Conservation (phyloP, 1,284 basidiomycete species). For the Trametes polyzona region DNA sequence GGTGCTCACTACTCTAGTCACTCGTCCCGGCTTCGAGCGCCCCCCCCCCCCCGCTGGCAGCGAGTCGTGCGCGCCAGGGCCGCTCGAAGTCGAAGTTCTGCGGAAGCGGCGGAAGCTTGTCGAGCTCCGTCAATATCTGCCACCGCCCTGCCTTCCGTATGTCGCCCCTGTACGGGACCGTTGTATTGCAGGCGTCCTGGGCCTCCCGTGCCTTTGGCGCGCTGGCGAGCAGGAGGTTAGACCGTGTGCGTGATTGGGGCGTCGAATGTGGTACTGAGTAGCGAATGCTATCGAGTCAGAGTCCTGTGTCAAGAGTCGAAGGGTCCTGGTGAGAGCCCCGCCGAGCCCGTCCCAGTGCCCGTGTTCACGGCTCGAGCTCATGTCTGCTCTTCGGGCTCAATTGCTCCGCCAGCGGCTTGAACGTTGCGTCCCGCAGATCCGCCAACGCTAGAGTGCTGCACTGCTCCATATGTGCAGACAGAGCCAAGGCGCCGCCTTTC, state of each 20-base stretch:
- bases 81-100: neutral
- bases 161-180: neutral
- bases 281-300: neutral
- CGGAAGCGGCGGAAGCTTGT: slow-evolving; percentile 1
- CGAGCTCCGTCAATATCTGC: neutral
- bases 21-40: too few species aligned
- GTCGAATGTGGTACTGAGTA: neutral
- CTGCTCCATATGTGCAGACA: neutral
- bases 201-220: neutral
- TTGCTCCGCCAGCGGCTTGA: neutral
- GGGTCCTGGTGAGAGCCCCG: too few species aligned
- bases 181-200: neutral
- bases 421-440: neutral
- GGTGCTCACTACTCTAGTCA: too few species aligned
- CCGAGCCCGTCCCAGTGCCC: neutral
- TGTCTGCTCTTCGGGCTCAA: neutral
- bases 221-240: too few species aligned
- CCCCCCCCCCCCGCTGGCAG: too few species aligned
- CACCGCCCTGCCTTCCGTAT: neutral
- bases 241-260: neutral
- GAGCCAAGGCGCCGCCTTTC: neutral
- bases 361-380: neutral
- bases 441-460: neutral
- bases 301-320: too few species aligned
- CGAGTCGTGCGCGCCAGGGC: neutral